phyloP scores from a whole-genome alignment of 1,139 yeast genomes.

The Saccharomyces hybrid region DNA sequence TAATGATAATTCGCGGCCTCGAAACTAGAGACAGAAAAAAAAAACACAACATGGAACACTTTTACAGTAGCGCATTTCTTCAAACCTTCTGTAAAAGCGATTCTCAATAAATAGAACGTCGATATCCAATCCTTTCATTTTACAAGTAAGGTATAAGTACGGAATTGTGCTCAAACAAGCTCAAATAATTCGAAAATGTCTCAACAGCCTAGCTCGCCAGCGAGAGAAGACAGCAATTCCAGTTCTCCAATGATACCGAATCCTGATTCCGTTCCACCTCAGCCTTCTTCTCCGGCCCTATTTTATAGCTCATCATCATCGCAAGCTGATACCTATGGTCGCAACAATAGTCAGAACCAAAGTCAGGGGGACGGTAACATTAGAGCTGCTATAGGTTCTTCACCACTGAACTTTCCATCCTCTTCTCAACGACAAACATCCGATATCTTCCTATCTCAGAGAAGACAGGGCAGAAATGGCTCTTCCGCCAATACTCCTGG shows the following conservation, averaged over 20 bases:
- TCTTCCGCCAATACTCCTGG: slow-evolving; percentile 14
- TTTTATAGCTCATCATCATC: slow-evolving; percentile 33
- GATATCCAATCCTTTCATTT: not conserved
- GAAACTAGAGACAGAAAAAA: not conserved
- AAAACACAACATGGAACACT: not conserved
- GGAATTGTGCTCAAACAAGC: not conserved
- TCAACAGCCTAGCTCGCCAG: slow-evolving; percentile 16
- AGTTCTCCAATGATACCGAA: slow-evolving; percentile 12
- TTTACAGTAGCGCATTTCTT: too few species aligned
- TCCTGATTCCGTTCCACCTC: slow-evolving; percentile 19
- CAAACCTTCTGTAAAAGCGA: too few species aligned
- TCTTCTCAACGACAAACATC: slow-evolving; percentile 31
- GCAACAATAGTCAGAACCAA: slow-evolving; percentile 13
- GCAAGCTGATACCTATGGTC: slow-evolving; percentile 27
- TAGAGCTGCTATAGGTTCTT: slow-evolving; percentile 28
- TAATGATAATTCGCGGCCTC: slow-evolving; percentile 2
- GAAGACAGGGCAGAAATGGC: slow-evolving; percentile 14
- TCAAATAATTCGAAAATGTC: slow-evolving; percentile 11
- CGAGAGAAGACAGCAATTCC: too few species aligned
- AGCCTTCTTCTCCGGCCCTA: slow-evolving; percentile 34
- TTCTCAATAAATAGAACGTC: too few species aligned
- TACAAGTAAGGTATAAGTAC: too few species aligned
- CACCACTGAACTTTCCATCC: slow-evolving; percentile 44
- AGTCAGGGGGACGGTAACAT: slow-evolving; percentile 11
- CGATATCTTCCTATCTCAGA: slow-evolving; percentile 14